Evolutionary conservation across 2,329 filamentous ascomycete genomes (phyloP).

Genomic region (Verticillium alfalfae): DNA sequence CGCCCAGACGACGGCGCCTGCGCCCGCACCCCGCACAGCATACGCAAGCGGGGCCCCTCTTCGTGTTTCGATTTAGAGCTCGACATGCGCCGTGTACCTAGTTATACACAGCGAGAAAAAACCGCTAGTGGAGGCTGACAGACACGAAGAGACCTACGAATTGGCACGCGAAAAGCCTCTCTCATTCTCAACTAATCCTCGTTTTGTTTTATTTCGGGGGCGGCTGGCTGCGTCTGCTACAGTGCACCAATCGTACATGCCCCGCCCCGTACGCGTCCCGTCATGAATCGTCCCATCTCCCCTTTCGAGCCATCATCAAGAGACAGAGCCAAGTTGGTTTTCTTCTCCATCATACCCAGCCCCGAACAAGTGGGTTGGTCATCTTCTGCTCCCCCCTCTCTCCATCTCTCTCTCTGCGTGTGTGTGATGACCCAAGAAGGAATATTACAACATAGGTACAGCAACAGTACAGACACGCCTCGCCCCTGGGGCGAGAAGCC

Average conservation of each 20-base stretch:
- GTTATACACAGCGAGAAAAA: no score
- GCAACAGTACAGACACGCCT: not conserved
- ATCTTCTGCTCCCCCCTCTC: not conserved
- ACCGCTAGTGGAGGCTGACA: no score
- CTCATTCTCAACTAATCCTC: not conserved
- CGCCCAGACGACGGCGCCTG: no score
- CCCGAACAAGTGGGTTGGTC: not conserved
- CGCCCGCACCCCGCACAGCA: no score
- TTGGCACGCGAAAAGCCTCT: not conserved
- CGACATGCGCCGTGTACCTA: no score
- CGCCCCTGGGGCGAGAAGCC: not conserved
- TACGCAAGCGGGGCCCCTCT: not conserved
- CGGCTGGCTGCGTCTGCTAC: no score
- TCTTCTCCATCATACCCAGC: not conserved
- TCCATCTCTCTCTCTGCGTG: not conserved
- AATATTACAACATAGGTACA: not conserved
- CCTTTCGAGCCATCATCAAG: not conserved
- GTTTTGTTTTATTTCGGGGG: not conserved
- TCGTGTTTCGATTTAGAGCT: not conserved
- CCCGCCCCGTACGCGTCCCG: not conserved
- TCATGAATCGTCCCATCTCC: not conserved
- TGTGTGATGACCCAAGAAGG: not conserved
- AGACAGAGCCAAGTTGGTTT: no score
- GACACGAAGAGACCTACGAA: no score
- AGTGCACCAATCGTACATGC: not conserved